phyloP scores from a whole-genome alignment of 805 yeast species.

The Cyberlindnera xishuangbannaensis region DNA sequence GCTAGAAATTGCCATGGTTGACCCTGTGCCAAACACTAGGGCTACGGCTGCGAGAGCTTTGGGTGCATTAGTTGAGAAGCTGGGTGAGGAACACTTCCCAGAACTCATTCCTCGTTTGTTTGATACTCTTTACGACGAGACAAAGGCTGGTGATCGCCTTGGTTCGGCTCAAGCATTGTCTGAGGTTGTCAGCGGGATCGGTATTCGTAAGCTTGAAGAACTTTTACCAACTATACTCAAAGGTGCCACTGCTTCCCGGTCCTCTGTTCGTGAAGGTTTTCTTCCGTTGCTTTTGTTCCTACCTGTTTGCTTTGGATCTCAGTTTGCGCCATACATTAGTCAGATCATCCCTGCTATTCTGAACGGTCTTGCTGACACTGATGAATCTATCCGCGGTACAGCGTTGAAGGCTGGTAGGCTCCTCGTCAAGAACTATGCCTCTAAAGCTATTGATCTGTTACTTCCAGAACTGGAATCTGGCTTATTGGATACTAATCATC shows the following conservation, averaged over 20 bases:
- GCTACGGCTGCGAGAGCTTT: conserved; percentile 97
- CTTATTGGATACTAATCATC: conserved; percentile 69
- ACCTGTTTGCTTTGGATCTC: conserved; percentile 92
- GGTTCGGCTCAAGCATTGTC: conserved; percentile 97
- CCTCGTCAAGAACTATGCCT: conserved; percentile 85
- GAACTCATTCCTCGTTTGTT: conserved; percentile 77
- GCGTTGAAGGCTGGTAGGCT: conserved; percentile 91
- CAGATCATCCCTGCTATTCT: conserved; percentile 88
- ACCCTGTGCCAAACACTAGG: conserved; percentile 95
- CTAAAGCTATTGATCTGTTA: conserved; percentile 85
- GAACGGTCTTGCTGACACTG: conserved; percentile 83
- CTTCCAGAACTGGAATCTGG: conserved; percentile 94
- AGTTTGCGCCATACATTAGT: conserved; percentile 82
- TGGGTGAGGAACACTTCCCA: conserved; percentile 96
- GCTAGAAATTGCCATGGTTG: conserved; percentile 92
- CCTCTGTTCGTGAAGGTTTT: conserved; percentile 82
- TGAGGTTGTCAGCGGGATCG: conserved; percentile 90
- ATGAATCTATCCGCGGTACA: conserved; percentile 82
- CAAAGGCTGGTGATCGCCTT: conserved; percentile 81
- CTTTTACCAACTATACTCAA: conserved; percentile 73
- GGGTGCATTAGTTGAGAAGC: conserved; percentile 91
- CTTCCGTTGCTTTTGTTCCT: conserved; percentile 84
- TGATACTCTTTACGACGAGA: conserved; percentile 68
- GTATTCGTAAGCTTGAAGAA: conserved; percentile 82
- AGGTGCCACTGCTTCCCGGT: conserved; percentile 60